Evolutionary conservation across 495 filamentous ascomycete species (phyloP).

Genomic region (Chaetomium cochliodes): DNA sequence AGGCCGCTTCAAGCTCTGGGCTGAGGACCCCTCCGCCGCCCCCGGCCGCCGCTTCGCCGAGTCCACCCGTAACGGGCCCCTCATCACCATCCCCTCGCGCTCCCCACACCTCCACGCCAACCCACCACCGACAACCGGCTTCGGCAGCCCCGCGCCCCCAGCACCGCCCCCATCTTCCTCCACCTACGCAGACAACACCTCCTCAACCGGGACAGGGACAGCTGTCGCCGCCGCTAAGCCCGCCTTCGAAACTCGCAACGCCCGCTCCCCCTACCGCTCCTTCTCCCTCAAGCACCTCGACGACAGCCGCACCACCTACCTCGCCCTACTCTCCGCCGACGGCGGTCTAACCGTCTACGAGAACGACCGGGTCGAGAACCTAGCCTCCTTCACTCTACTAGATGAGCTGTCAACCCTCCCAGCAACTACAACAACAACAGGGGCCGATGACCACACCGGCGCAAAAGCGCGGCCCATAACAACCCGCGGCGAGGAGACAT

Average conservation of each 20-base stretch:
- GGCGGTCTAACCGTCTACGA: slow-evolving; percentile 79
- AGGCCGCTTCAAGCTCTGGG: slow-evolving; percentile 84
- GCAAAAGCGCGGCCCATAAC: slow-evolving; percentile 32
- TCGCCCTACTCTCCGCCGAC: slow-evolving; percentile 79
- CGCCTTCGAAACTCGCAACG: slow-evolving; percentile 48
- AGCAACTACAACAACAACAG: neutral
- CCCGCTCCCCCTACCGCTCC: slow-evolving; percentile 56
- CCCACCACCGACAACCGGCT: slow-evolving; percentile 6
- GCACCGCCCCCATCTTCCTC: slow-evolving; percentile 44
- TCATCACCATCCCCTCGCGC: slow-evolving; percentile 14
- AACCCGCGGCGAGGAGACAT: slow-evolving; percentile 72
- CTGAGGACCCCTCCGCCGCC: slow-evolving; percentile 74
- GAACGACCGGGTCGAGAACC: slow-evolving; percentile 78
- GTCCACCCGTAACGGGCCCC: slow-evolving; percentile 21
- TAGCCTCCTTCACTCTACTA: slow-evolving; percentile 70
- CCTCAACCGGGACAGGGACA: neutral
- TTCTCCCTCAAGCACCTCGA: slow-evolving; percentile 76
- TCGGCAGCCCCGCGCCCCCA: slow-evolving; percentile 10
- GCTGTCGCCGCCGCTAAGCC: slow-evolving; percentile 21
- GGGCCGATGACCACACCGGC: neutral
- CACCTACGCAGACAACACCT: slow-evolving; percentile 27
- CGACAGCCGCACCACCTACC: slow-evolving; percentile 66
- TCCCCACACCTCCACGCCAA: slow-evolving; percentile 35
- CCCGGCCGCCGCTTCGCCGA: slow-evolving; percentile 74
- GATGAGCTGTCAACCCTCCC: slow-evolving; percentile 59